Base-by-base conservation (phyloP, 2,329 filamentous ascomycete species). In the Gremmenia infestans region DNA sequence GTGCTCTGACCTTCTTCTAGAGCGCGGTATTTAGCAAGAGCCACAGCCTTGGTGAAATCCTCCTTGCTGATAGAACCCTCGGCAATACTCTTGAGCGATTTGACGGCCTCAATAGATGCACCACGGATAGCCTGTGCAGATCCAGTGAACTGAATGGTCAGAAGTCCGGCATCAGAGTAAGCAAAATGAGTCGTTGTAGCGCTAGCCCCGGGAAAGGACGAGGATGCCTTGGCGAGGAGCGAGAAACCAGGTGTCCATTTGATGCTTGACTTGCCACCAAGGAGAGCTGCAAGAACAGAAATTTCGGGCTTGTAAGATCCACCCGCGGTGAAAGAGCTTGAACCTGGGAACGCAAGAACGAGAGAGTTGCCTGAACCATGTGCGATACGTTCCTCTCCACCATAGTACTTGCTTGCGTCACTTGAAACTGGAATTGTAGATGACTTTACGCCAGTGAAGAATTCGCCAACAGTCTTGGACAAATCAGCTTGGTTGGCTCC, bases 231-330 rank as follows among this genome's bases (percentile, higher is more conserved):
- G 70, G 88, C 82, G 58, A 99, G 83, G 60, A 97, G 81, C 57
- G 89, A 93, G 81, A 96, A 97, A 67, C 94, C 94, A 61, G 90
- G 78, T 52, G 90, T 87, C 93, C 93, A 99, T 81, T 97, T 99
- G 80, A 97, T 91, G 74, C 79, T 88, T 53, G 91, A 88, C 74
- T 95, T 78, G 60, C 93, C 94, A 70, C 94, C 94, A 52, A 99
- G 88, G 19, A 99, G 86, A 62, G 91, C 85, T 56, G 89, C 85
- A 55, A 99, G 86, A 61, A 99, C 91, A 61, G 88, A 83, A 62
- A 91, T 83, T 76, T 97, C 92, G 54, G 94, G 89, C 80, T 96
- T 96, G 80, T 89, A 91, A 68, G 84, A 85, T 62, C 80, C 79
- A 66, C 81, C 81, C 49, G 78, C 72, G 40, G 83, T 86, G 68